A percentile compares a stretch with the other conserved stretches of the same genome.
These are phyloP conservation scores for Ceratobasidium sp. DNA, from an alignment of 1,284 basidiomycete species.

Conservation along the genomic window DNA sequence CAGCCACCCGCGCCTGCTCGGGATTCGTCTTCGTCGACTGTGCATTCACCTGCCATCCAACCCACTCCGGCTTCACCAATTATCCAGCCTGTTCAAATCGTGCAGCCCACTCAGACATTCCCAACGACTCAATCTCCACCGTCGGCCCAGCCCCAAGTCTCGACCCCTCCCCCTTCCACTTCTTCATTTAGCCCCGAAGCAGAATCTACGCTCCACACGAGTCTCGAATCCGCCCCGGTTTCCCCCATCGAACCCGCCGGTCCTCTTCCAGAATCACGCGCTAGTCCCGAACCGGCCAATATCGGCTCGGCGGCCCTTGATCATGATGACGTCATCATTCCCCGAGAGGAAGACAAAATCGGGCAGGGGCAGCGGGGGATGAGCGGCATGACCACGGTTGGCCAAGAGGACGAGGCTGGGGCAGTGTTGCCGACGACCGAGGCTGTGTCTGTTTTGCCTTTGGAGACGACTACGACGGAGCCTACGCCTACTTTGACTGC, in stretches of 20 bases:
- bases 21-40: background rate
- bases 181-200: no score
- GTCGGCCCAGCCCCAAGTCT: no score
- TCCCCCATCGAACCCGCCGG: no score
- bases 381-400: background rate
- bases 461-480: background rate
- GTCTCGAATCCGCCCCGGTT: no score
- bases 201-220: no score
- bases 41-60: background rate
- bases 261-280: no score
- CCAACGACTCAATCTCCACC: no score
- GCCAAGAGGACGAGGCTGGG: background rate
- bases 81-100: background rate
- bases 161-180: no score
- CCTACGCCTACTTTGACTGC: no score
- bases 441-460: background rate
- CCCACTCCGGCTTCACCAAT: background rate
- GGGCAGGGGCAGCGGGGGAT: background rate
- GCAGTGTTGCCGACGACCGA: background rate
- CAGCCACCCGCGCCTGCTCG: background rate
- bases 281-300: no score
- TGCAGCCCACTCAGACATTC: background rate
- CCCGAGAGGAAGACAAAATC: background rate
- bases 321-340: background rate
- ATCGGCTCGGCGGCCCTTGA: constrained; percentile 1